Evolutionary conservation across 768 basidiomycete species (phyloP), one percentile per base, ranked within the genome.

Genomic region (Mrakia frigida): DNA sequence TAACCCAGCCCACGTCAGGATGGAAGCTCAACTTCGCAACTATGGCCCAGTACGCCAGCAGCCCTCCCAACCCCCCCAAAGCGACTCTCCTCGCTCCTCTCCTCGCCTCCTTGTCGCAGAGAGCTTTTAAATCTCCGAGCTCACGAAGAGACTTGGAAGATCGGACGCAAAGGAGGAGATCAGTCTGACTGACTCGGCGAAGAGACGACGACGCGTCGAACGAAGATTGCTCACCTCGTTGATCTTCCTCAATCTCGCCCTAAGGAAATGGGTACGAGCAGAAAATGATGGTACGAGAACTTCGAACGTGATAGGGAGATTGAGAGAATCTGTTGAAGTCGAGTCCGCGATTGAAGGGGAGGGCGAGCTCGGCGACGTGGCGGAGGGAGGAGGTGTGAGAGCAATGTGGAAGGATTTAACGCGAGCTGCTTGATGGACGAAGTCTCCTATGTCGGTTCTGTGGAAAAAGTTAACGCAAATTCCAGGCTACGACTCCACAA

Each of bases 281-380:
- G 86, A 86, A 78, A 90, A 90, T 11, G 87, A 88, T 11, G 90
- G 90, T 0, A 90, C 89, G 63, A 87, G 82, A 25, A 90, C 87
- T 6, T 85, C 84, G 33, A 90, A 78, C 59, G 79, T 77, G 37
- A 80, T 28, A 23, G 53, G 70, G 5, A 31, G 41, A 6, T 31
- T 25, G 46, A 50, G 46, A 2, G 41, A 46, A 10, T 70, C 41
- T 5, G 2, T 41, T 9, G 43, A 43, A 14, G 43, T 14, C 0
- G 65, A 37, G 28, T 23, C 33, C 21, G 61, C n/a, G 11, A 67
- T 43, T 13, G 39, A 33, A 2, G 68, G 43, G 21, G 70, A 50
- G 16, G 43, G 13, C 6, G 59, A 33, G 28, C 11, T 33, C 50
- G 39, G 25, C 14, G 35, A 28, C 10, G 16, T 41, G n/a, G 53